Percentiles rank a stretch among this genome's conserved stretches.
Evolutionary conservation across 1,284 basidiomycete species (phyloP).

Genomic region (Puccinia triticina): DNA sequence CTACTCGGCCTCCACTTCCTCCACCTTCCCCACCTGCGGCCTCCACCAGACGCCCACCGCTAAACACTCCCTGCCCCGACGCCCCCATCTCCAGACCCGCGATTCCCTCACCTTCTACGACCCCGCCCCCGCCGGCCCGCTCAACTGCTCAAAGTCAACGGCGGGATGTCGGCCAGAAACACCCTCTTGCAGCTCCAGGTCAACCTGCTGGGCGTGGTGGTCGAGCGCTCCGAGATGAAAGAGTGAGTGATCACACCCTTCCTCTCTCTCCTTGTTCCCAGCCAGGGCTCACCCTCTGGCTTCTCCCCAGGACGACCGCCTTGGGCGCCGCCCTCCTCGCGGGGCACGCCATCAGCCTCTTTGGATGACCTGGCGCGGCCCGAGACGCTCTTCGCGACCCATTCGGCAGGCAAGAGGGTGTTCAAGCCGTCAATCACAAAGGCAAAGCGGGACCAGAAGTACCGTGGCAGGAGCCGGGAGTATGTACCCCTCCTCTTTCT

Average conservation of each 20-base stretch:
- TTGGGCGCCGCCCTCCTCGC: slow-evolving; percentile 96
- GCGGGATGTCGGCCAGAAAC: slow-evolving; percentile 64
- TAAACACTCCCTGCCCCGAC: background rate
- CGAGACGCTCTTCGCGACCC: slow-evolving; percentile 68
- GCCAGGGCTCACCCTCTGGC: too few relatives aligned
- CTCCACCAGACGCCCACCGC: background rate
- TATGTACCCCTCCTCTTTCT: slow-evolving; percentile 13
- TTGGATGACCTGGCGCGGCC: slow-evolving; percentile 88
- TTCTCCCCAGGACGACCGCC: slow-evolving; percentile 89
- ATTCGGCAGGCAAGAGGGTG: slow-evolving; percentile 11
- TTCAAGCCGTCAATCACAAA: background rate
- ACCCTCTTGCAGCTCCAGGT: too few relatives aligned
- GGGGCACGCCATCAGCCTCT: slow-evolving; percentile 77
- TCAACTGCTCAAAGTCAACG: slow-evolving; percentile 89
- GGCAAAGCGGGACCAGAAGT: slow-evolving; percentile 6
- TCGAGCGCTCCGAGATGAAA: slow-evolving; percentile 90
- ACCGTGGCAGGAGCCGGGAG: slow-evolving; percentile 40
- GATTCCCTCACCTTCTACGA: background rate
- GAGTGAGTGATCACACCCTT: too few relatives aligned
- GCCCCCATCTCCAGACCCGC: slow-evolving; percentile 56
- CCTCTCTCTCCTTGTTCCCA: too few relatives aligned
- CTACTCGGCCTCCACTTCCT: slow-evolving; percentile 22
- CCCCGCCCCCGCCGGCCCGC: slow-evolving; percentile 60
- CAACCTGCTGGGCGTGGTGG: too few relatives aligned
- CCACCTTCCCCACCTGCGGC: background rate